Evolutionary conservation across 2,329 filamentous ascomycete genomes (phyloP).

Genomic region (Colletotrichum sp.): DNA sequence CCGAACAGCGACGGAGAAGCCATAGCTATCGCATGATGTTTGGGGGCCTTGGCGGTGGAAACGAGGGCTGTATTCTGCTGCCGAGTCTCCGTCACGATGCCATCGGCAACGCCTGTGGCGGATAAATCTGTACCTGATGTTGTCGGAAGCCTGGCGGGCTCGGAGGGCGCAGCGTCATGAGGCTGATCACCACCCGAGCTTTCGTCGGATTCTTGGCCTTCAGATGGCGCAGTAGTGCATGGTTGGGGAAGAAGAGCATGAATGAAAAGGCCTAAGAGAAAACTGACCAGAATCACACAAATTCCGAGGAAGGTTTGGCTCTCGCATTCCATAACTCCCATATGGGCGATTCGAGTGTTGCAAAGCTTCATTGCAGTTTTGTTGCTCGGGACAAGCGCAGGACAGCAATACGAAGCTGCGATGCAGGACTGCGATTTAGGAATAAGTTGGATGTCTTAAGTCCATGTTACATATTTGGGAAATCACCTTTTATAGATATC

Average conservation of each 20-base stretch:
- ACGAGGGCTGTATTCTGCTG: not conserved
- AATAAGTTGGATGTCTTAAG: not conserved
- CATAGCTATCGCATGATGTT: not conserved
- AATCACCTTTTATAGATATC: not conserved
- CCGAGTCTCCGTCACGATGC: not conserved
- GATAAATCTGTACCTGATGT: not conserved
- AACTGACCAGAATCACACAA: not conserved
- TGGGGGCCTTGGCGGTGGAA: not conserved
- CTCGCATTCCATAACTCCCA: not conserved
- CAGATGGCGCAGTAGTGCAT: too few species aligned
- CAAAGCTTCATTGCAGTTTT: not conserved
- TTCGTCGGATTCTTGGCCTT: too few species aligned
- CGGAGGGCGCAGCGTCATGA: not conserved
- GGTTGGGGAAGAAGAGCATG: not conserved
- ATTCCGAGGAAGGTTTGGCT: not conserved
- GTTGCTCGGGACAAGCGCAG: not conserved
- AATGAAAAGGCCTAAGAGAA: not conserved
- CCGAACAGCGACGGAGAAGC: fast-evolving
- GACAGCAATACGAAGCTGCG: not conserved
- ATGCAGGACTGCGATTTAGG: not conserved
- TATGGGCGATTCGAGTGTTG: not conserved
- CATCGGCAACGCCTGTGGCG: not conserved
- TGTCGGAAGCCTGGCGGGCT: fast-evolving
- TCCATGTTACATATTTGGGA: not conserved
- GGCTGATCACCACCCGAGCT: too few species aligned